Evolutionary conservation across 345 rosid species (phyloP), one percentile per base, ranked within the genome.

Genomic region (Limnanthes douglasii): DNA sequence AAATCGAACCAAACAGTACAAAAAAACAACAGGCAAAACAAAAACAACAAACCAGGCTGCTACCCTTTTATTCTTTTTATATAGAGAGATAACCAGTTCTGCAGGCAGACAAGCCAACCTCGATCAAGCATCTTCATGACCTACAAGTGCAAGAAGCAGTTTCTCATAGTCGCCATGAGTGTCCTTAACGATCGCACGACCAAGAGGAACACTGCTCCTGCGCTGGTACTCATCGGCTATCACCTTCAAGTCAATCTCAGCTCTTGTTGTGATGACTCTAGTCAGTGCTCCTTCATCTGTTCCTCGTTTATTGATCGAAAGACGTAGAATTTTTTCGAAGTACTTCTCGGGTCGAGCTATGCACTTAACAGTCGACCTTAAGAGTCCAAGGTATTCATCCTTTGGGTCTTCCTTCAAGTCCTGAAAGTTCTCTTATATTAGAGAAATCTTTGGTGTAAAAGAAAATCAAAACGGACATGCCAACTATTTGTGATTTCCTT

Each of bases 221-320:
- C 55, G 56, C 27, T 65, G 70, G 48, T 76, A 81, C 25, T 68
- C 94, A 2, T 76, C 84, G 29, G 65, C 70, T 60, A 81, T 73
- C 31, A 65, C 36, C 57, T 71, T 71, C 69, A 81, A 37, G 46
- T 76, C 83, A 21, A 70, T 53, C 58, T 81, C 94, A 11, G 86
- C 73, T 45, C 86, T 47, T 1, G 76, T 83, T 9, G 83, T 44
- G 32, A 88, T 66, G 21, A 79, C 72, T 21, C 95, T 53, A 1
- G 95, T 79, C 3, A 88, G 66, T 11, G 62, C 86, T 43, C 80
- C 83, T 60, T 82, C 93, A 25, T 82, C 85, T 6, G 85, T 86
- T 57, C 93, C 94, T 8, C 31, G 43, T 36, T 7, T 78, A 50
- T 78, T 71, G 31, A 86, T 69, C 1, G 88, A 65, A 7, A 50